A percentile compares a stretch with the other conserved stretches of the same genome.
phyloP scores from a whole-genome alignment of 164 flowering plant genomes.

The Magnolia sinica region DNA sequence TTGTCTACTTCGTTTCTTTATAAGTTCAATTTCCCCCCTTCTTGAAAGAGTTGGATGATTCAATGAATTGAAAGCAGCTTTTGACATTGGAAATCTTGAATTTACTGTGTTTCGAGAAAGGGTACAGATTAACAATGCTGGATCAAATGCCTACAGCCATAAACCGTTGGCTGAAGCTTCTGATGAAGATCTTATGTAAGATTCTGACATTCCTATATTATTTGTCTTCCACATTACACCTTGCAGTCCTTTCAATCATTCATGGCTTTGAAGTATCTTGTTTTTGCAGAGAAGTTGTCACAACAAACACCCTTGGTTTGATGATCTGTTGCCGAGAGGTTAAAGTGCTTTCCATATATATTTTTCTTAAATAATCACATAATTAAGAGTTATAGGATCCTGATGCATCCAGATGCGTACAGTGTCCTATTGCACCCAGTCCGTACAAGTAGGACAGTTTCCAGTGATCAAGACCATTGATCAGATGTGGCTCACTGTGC shows the following conservation, averaged over 20 bases:
- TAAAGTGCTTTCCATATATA: conserved; percentile 11
- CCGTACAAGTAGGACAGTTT: not conserved
- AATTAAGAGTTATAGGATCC: not conserved
- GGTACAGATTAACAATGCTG: conserved; percentile 97
- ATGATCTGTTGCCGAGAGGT: conserved; percentile 99
- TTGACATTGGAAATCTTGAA: conserved; percentile 1
- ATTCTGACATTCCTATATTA: not conserved
- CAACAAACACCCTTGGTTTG: conserved; percentile 91
- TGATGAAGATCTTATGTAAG: conserved; percentile 93
- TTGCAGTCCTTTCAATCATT: not conserved
- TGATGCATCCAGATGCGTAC: not conserved
- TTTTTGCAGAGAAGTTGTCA: conserved; percentile 79
- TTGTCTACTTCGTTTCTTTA: too few species aligned
- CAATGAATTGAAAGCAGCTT: not conserved
- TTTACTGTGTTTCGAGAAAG: conserved; percentile 36
- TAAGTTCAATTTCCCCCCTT: not conserved
- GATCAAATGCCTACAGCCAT: conserved; percentile 95
- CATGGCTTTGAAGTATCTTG: conserved; percentile 7
- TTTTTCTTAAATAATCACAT: not conserved
- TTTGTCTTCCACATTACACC: not conserved
- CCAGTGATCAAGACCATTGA: not conserved
- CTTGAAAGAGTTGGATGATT: not conserved
- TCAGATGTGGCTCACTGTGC: not conserved
- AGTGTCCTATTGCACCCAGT: not conserved
- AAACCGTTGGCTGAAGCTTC: conserved; percentile 85